phyloP scores from a whole-genome alignment of 2,329 filamentous ascomycete species.

The Aulographum hederae region DNA sequence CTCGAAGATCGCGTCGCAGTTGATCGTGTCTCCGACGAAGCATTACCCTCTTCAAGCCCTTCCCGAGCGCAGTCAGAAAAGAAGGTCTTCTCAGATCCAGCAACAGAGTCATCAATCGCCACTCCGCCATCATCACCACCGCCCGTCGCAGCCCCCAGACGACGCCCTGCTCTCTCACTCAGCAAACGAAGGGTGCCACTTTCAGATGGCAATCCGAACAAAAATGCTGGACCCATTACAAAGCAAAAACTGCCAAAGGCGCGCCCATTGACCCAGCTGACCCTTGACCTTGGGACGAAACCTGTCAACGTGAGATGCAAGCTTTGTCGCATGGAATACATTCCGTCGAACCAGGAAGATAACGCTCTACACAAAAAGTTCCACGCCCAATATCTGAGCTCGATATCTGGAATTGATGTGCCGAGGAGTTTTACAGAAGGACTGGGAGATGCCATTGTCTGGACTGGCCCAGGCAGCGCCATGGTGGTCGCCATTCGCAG shows the following conservation, averaged over 20 bases:
- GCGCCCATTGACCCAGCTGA: constrained; percentile 1
- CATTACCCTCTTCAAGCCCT: no score
- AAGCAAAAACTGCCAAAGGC: background rate
- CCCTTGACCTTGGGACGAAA: constrained; percentile 4
- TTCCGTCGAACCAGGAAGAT: constrained; percentile 42
- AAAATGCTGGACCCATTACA: background rate
- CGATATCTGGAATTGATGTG: constrained; percentile 37
- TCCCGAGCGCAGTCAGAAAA: no score
- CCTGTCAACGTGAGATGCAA: constrained; percentile 21
- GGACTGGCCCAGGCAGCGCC: constrained; percentile 14
- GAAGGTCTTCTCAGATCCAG: background rate
- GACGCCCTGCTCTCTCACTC: background rate
- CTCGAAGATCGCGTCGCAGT: no score
- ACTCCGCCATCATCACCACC: background rate
- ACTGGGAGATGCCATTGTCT: constrained; percentile 23
- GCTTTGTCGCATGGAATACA: constrained; percentile 48
- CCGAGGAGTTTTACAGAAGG: constrained; percentile 37
- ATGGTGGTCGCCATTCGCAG: constrained; percentile 4
- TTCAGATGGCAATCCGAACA: no score
- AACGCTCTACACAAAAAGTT: constrained; percentile 44
- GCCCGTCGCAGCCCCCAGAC: background rate
- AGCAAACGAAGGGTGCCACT: background rate
- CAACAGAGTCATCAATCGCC: background rate
- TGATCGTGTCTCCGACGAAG: no score
- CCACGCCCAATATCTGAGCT: constrained; percentile 39